A percentile compares a stretch with the other conserved stretches of the same genome.
phyloP scores from a whole-genome alignment of 192 early-diverging fungal species.

The Rhizoclosmatium sp. region DNA sequence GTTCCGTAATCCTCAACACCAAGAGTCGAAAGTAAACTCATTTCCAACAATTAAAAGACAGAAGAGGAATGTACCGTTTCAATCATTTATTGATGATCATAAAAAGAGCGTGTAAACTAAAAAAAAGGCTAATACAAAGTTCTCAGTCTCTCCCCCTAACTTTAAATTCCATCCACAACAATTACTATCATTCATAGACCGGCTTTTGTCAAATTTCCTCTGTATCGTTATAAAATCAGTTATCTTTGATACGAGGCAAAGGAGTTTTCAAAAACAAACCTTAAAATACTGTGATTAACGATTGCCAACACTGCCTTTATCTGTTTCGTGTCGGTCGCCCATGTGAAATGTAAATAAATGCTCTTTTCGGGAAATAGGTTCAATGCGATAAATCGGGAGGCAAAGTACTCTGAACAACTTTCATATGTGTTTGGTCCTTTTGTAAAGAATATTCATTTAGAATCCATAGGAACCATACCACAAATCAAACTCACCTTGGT shows the following conservation, averaged over 20 bases:
- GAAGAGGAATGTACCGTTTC: too few species aligned
- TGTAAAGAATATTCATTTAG: background rate
- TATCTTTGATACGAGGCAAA: background rate
- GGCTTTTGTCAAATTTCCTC: slow-evolving; percentile 32
- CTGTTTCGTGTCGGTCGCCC: slow-evolving; percentile 68
- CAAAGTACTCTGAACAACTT: slow-evolving; percentile 54
- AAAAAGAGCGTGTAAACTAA: background rate
- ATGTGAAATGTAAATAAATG: slow-evolving; percentile 70
- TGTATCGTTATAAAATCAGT: background rate
- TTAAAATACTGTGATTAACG: slow-evolving; percentile 43
- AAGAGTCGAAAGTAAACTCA: too few species aligned
- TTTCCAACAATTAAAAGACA: too few species aligned
- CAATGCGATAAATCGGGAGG: slow-evolving; percentile 48
- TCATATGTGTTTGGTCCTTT: slow-evolving; percentile 58
- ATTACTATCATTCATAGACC: slow-evolving; percentile 27
- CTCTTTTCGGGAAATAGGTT: slow-evolving; percentile 56
- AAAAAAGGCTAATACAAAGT: background rate
- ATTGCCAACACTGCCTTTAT: slow-evolving; percentile 53
- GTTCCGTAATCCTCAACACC: background rate
- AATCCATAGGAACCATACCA: background rate
- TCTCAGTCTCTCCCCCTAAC: background rate
- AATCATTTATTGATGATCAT: too few species aligned
- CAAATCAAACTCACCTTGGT: slow-evolving; percentile 47
- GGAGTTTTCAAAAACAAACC: slow-evolving; percentile 3
- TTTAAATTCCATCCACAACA: background rate